Evolutionary conservation across 768 basidiomycete genomes (phyloP).

Genomic region (Hydnum rufescens): DNA sequence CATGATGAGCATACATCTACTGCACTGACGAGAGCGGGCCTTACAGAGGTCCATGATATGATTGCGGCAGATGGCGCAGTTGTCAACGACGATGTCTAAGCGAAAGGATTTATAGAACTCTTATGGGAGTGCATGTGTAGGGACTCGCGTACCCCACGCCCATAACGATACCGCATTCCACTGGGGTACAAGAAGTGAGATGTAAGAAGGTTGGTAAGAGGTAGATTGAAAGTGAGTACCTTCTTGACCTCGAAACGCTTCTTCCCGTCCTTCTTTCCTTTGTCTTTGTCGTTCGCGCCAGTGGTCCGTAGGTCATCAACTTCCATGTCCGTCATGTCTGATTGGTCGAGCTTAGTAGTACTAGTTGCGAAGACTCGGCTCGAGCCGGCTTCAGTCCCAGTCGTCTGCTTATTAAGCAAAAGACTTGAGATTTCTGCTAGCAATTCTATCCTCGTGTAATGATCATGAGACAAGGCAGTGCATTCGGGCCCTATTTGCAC

Average conservation of each 20-base stretch:
- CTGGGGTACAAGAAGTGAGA: conserved; percentile 22
- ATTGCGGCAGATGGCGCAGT: conserved; percentile 98
- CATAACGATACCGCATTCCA: conserved; percentile 98
- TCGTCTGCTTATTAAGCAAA: too few relatives aligned
- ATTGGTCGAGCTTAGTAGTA: too few relatives aligned
- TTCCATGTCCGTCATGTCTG: conserved; percentile 45
- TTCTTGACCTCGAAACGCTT: conserved; percentile 97
- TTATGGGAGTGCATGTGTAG: not conserved
- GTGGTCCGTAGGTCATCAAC: conserved; percentile 32
- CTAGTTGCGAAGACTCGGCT: too few relatives aligned
- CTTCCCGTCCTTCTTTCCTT: conserved; percentile 32
- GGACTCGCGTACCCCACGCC: conserved; percentile 69
- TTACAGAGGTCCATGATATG: conserved; percentile 99
- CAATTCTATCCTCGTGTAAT: too few relatives aligned
- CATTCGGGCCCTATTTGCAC: too few relatives aligned
- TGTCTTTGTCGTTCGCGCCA: conserved; percentile 24
- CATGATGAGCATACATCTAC: not conserved
- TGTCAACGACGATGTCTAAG: conserved; percentile 93
- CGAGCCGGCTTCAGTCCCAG: too few relatives aligned
- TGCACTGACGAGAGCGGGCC: conserved; percentile 13
- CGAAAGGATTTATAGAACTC: not conserved
- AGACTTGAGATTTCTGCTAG: too few relatives aligned
- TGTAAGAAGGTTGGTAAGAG: not conserved
- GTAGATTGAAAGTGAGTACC: conserved; percentile 32
- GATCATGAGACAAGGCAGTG: too few relatives aligned